Conservation (phyloP, 1,284 basidiomycete species). For the Schizophyllum commune region DNA sequence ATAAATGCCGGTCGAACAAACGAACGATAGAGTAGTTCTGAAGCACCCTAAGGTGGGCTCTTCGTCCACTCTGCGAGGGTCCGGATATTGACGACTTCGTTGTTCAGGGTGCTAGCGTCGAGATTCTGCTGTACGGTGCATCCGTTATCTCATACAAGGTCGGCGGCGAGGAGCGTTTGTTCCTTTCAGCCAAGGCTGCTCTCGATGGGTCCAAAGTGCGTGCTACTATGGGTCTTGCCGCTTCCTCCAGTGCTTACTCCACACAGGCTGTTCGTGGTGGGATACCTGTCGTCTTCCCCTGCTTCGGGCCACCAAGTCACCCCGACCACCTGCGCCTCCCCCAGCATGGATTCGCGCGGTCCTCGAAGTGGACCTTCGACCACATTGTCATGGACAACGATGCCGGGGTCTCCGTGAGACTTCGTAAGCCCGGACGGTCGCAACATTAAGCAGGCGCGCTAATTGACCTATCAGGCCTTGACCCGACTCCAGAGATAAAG, state of each 20-base stretch:
- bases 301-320: constrained; percentile 74
- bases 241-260: neutral
- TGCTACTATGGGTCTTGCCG: neutral
- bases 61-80: neutral
- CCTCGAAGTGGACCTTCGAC: constrained; percentile 61
- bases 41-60: constrained; percentile 43
- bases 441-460: too few relatives aligned
- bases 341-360: constrained; percentile 86
- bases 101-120: constrained; percentile 58
- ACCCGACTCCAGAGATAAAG: constrained; percentile 50
- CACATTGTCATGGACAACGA: constrained; percentile 61
- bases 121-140: constrained; percentile 75
- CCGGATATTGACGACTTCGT: constrained; percentile 3
- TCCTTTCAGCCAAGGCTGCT: constrained; percentile 67
- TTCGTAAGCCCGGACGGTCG: constrained; percentile 42
- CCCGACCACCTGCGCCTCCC: constrained; percentile 63
- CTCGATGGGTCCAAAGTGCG: constrained; percentile 55
- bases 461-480: constrained; percentile 38
- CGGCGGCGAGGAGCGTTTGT: constrained; percentile 57
- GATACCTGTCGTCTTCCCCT: constrained; percentile 80
- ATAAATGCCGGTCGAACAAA: constrained; percentile 43
- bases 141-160: constrained; percentile 76
- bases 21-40: constrained; percentile 33
- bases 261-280: constrained; percentile 70
- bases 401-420: constrained; percentile 61